These are phyloP conservation scores for Aphanomyces stellatus DNA, from an alignment of 352 stramenopile species.

Conservation along the genomic window DNA sequence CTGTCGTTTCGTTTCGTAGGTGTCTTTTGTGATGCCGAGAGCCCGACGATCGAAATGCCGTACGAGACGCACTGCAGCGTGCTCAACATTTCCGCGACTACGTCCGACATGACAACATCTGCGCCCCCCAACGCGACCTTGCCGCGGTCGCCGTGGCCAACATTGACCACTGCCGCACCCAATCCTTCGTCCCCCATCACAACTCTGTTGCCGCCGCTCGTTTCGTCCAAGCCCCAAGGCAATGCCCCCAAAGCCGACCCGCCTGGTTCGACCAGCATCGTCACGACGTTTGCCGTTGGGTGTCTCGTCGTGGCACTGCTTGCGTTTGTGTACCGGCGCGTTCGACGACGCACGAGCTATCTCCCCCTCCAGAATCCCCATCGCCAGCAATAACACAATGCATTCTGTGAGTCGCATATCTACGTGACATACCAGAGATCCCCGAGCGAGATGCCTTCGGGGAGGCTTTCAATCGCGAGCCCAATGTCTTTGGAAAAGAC, in stretches of 20 bases:
- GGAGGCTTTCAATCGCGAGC: constrained; percentile 78
- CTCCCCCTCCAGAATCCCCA: background rate
- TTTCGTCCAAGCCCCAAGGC: background rate
- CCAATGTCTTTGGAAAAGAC: constrained; percentile 75
- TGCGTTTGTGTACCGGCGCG: background rate
- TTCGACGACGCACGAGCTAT: background rate
- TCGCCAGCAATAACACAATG: background rate
- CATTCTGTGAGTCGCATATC: background rate
- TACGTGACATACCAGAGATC: constrained; percentile 46
- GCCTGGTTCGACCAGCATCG: background rate
- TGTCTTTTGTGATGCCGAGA: too few species aligned
- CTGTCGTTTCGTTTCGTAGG: too few species aligned
- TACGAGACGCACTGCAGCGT: background rate
- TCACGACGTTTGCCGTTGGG: background rate
- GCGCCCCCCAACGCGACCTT: background rate
- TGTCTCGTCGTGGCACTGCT: background rate
- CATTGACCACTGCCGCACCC: too few species aligned
- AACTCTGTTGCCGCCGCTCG: background rate
- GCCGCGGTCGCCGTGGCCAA: too few species aligned
- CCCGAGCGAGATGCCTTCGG: constrained; percentile 55
- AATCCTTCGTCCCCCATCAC: background rate
- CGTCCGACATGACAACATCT: background rate
- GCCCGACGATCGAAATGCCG: background rate
- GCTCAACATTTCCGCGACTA: background rate
- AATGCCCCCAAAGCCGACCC: background rate